Base-by-base conservation (phyloP, 176 grass and related monocot genomes). In the Triticum turgidum region DNA sequence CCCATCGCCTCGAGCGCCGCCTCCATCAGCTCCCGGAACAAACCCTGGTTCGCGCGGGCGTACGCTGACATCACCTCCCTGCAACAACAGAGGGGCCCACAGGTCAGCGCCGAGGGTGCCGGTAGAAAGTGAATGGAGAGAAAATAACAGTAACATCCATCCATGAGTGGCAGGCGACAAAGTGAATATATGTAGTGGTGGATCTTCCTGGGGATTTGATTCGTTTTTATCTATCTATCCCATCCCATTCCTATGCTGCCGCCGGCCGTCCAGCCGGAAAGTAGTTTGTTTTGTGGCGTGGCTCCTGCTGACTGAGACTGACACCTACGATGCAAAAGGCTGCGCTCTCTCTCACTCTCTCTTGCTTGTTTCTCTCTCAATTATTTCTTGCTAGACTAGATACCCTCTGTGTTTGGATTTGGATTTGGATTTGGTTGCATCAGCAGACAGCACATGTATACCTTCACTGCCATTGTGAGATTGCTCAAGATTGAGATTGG, bases 21-120 rank as follows among this genome's bases (percentile, higher is more conserved):
- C 13, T 33, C 70, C 85, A 96, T 94, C 4, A 99, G 34, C 71
- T 91, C 88, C 38, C 64, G 34, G 85, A 96, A 96, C 12, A 99
- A 24, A 7, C 17, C 38, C 49, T 85, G 89, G 65, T 20, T 92
- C 6, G 81, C 77, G 52, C 49, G 76, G 1, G 87, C 92, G 64
- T 99, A 99, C 2, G 59, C 4, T 1, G 85, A 32, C 20, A 62
- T 73, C 56, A 79, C 89, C 4, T 85, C 88, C 80, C 93, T 87
- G 2, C 12, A 17, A 17, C 1, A 22, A 41, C 5, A 10, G 11
- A 44, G 21, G 20, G 11, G 29, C 70, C 69, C 70, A 24, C 21
- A 5, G 0, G 11, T 45, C 38, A 73, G 70, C 3, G 33, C 7
- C 0, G 54, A 58, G 18, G 54, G 54, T 21, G 54, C 2, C 2